phyloP scores from a whole-genome alignment of 208 protist genomes.

The Trypanosomatidae sp. region DNA sequence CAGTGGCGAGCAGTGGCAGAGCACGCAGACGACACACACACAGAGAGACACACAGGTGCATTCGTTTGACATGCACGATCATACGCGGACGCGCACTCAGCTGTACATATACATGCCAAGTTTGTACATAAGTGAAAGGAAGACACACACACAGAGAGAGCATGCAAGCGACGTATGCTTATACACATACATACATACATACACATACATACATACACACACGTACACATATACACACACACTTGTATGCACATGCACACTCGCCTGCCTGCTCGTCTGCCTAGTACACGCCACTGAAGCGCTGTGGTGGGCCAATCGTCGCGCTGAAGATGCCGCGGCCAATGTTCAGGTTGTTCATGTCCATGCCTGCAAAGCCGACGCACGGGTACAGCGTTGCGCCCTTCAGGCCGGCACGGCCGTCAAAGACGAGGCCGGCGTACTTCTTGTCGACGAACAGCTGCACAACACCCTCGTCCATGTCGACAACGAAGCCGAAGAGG shows the following conservation, averaged over 20 bases:
- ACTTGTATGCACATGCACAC: not conserved
- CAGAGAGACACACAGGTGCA: no score
- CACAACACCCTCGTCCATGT: conserved; percentile 64
- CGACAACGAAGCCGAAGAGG: conserved; percentile 61
- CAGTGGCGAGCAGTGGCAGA: no score
- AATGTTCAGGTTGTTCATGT: conserved; percentile 59
- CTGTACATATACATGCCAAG: no score
- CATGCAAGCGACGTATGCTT: no score
- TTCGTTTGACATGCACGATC: no score
- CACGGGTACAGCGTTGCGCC: conserved; percentile 59
- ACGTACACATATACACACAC: no score
- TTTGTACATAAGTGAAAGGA: no score
- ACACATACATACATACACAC: no score
- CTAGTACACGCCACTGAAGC: conserved; percentile 29
- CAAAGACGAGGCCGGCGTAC: conserved; percentile 65
- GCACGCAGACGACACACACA: no score
- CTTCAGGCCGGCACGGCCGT: conserved; percentile 22
- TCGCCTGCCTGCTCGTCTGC: conserved; percentile 1
- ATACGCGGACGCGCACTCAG: no score
- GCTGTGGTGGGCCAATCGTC: conserved; percentile 16
- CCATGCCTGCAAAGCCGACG: conserved; percentile 43
- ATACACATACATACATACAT: no score
- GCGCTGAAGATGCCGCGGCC: conserved; percentile 28
- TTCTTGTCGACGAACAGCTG: conserved; percentile 69
- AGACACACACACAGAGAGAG: no score